Evolutionary conservation across 2,329 filamentous ascomycete species (phyloP).

Genomic region (Lojkania enalia): DNA sequence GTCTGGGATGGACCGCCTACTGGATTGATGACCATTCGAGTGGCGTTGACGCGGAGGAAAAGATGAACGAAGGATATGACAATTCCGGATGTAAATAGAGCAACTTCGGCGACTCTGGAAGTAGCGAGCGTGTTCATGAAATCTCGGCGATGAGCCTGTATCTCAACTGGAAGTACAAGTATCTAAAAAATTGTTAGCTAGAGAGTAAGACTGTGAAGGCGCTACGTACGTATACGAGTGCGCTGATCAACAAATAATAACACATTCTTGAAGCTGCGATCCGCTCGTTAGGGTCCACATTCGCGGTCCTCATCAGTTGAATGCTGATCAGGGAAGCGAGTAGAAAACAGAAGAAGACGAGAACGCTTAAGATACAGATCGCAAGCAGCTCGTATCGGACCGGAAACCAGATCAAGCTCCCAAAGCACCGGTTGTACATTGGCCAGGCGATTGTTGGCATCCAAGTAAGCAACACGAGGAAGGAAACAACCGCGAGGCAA

Average conservation of each 20-base stretch:
- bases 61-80: slow-evolving; percentile 68
- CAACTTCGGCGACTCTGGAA: slow-evolving; percentile 66
- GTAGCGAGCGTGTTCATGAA: slow-evolving; percentile 54
- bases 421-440: slow-evolving; percentile 65
- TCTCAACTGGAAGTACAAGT: slow-evolving; percentile 66
- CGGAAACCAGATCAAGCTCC: slow-evolving; percentile 69
- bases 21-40: slow-evolving; percentile 58
- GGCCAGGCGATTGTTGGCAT: slow-evolving; percentile 60
- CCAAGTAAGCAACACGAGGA: slow-evolving; percentile 60
- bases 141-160: slow-evolving; percentile 53
- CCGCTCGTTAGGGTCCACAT: slow-evolving; percentile 62
- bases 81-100: slow-evolving; percentile 67
- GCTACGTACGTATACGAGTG: slow-evolving; percentile 59
- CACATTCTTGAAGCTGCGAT: slow-evolving; percentile 70
- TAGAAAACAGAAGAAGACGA: slow-evolving; percentile 56
- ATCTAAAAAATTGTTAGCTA: slow-evolving; percentile 42
- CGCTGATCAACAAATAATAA: slow-evolving; percentile 64
- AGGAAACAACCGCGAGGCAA: slow-evolving; percentile 57
- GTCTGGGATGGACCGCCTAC: slow-evolving; percentile 49
- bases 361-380: slow-evolving; percentile 57
- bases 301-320: slow-evolving; percentile 58
- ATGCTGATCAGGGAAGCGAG: slow-evolving; percentile 60
- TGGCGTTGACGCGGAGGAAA: slow-evolving; percentile 66
- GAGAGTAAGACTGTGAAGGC: not conserved
- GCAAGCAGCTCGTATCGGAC: slow-evolving; percentile 62